These are phyloP conservation scores for Aspergillus sp. DNA, from an alignment of 2,329 filamentous ascomycete species.

Conservation along the genomic window DNA sequence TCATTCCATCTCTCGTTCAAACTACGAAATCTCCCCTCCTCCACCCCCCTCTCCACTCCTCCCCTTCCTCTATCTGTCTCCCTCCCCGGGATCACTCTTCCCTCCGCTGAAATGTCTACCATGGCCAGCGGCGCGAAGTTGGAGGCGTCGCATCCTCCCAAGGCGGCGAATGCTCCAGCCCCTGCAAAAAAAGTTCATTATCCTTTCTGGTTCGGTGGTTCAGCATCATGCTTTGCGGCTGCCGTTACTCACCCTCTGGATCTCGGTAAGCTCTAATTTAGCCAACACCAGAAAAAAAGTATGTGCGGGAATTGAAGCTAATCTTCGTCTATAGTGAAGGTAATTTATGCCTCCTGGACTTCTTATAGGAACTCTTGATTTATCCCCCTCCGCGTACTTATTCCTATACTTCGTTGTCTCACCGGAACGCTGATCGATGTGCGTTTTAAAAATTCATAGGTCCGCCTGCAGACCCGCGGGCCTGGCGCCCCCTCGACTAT, in stretches of 20 bases:
- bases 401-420: slow-evolving; percentile 1
- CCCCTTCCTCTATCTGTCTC: slow-evolving; percentile 15
- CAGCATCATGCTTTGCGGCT: slow-evolving; percentile 87
- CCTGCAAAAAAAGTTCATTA: slow-evolving; percentile 55
- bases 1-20: background rate
- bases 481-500: slow-evolving; percentile 76
- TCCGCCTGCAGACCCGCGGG: slow-evolving; percentile 82
- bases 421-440: slow-evolving; percentile 18
- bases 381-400: slow-evolving; percentile 8
- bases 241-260: slow-evolving; percentile 92
- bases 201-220: slow-evolving; percentile 96
- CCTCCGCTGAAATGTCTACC: slow-evolving; percentile 25
- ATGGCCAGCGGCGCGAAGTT: slow-evolving; percentile 40
- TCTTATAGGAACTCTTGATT: background rate
- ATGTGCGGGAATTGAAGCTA: background rate
- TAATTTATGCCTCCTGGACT: slow-evolving; percentile 25
- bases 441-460: slow-evolving; percentile 51
- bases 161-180: slow-evolving; percentile 16
- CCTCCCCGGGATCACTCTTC: background rate
- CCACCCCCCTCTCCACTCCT: slow-evolving; percentile 25
- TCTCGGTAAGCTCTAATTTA: slow-evolving; percentile 64
- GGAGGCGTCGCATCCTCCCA: slow-evolving; percentile 28
- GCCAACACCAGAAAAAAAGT: background rate
- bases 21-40: background rate
- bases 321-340: slow-evolving; percentile 53